Base-by-base conservation (phyloP, 495 filamentous ascomycete species). In the Hyaloscypha bicolor region DNA sequence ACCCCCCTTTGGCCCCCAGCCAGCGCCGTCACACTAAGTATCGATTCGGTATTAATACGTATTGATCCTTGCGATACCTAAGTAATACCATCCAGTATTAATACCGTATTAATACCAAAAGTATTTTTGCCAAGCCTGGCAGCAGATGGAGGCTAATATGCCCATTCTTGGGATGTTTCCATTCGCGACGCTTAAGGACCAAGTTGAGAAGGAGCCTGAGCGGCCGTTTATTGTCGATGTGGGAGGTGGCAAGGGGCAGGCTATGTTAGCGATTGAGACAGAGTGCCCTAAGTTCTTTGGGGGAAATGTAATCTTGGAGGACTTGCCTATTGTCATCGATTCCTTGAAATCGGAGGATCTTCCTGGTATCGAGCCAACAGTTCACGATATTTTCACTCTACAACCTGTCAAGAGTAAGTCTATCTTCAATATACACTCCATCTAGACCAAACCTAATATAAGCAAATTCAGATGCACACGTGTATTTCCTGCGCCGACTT, bases 321-420 rank as follows among this genome's bases (percentile, higher is more conserved):
- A 90, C 62, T 70, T 84, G 0, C 77, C 82, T 3, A 70, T 76
- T 29, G 78, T 77, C 2, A 64, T 86, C 5, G 66, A 73, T 4
- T 68, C 72, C 9, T 16, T 71, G 22, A 8, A 19, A 14, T 42
- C 53, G 30, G 60, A 66, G 5, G 30, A 64, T 1, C 62, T 79
- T 19, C 72, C 66, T 6, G 82, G 83, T 0, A 79, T 88, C n/a
- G 76, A 82, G 62, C 70, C 72, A 16, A 73, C 80, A 63, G 75
- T 69, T 1, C 73, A 86, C 32, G 76, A 87, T 71, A 86, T 88
- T 73, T 87, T 82, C 64, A 71, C 76, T 19, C 62, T 70, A 25
- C 83, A 89, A 68, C 75, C 79, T 0, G 69, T 88, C 14, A 77
- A 76, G 74, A 80, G 82, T 65, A 61, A 21, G 42, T 51, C 62